Percentiles rank a stretch among this genome's conserved stretches.
Conservation (phyloP, 768 basidiomycete genomes). For the Guyanaporus albipodus region DNA sequence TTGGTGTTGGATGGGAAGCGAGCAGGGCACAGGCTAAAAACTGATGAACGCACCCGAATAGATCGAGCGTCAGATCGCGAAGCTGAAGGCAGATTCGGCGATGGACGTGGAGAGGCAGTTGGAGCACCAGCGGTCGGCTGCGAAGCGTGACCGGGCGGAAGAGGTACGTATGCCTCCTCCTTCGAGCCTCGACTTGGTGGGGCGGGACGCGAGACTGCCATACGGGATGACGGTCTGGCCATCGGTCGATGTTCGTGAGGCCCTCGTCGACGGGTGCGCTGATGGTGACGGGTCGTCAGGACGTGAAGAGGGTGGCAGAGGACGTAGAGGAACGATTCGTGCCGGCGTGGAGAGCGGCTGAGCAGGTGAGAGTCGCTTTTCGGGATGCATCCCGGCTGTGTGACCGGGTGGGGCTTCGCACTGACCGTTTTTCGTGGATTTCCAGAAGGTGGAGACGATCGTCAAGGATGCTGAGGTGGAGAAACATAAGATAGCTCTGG, state of each 20-base stretch:
- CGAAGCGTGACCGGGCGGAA: not conserved
- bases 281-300: not conserved
- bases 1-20: too few relatives aligned
- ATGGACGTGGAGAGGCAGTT: conserved; percentile 22
- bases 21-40: too few relatives aligned
- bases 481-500: not conserved
- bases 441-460: conserved; percentile 3
- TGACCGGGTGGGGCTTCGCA: too few relatives aligned
- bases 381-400: too few relatives aligned
- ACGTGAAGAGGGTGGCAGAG: not conserved
- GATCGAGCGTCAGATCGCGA: conserved; percentile 22
- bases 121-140: conserved; percentile 14
- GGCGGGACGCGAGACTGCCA: too few relatives aligned
- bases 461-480: conserved; percentile 5
- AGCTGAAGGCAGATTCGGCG: conserved; percentile 21
- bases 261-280: too few relatives aligned
- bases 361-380: conserved; percentile 7
- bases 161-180: conserved; percentile 8
- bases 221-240: too few relatives aligned
- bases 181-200: not conserved
- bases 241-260: too few relatives aligned
- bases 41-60: conserved; percentile 6
- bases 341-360: conserved; percentile 5
- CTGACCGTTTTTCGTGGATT: not conserved
- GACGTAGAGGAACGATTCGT: not conserved